Conservation (phyloP, 2,329 filamentous ascomycete genomes). For the Aspergillus chevalieri region DNA sequence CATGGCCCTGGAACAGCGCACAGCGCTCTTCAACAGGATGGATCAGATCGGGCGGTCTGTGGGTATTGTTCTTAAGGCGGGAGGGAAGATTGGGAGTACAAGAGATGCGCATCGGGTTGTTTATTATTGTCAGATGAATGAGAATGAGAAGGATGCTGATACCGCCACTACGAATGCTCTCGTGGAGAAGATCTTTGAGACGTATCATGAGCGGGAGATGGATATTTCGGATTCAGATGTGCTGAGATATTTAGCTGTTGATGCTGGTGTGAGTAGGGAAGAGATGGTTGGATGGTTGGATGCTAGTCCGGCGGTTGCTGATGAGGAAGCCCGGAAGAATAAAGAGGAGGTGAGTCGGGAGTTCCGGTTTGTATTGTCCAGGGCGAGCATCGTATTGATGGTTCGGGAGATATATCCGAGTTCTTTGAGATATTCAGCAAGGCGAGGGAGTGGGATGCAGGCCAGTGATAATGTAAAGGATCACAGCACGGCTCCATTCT, state of each 20-base stretch:
- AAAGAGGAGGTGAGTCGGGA: neutral
- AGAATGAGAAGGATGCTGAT: slow-evolving; percentile 1
- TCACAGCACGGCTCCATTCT: too few species aligned
- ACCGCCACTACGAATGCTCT: slow-evolving; percentile 8
- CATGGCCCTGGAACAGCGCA: slow-evolving; percentile 21
- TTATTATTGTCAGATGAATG: slow-evolving; percentile 13
- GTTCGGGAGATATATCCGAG: neutral
- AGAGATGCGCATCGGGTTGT: slow-evolving; percentile 30
- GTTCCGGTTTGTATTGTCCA: slow-evolving; percentile 2
- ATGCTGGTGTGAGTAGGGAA: slow-evolving; percentile 11
- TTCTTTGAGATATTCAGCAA: slow-evolving; percentile 4
- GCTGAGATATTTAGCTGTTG: slow-evolving; percentile 15
- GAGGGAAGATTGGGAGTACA: slow-evolving; percentile 30
- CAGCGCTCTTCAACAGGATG: slow-evolving; percentile 18
- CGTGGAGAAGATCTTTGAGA: slow-evolving; percentile 22
- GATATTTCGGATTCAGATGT: slow-evolving; percentile 23
- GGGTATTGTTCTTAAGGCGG: slow-evolving; percentile 30
- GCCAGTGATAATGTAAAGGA: too few species aligned
- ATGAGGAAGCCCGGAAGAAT: slow-evolving; percentile 29
- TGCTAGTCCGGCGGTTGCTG: slow-evolving; percentile 23
- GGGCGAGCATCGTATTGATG: slow-evolving; percentile 1
- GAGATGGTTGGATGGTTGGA: slow-evolving; percentile 9
- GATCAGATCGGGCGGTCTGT: slow-evolving; percentile 20
- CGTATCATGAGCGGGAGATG: slow-evolving; percentile 25
- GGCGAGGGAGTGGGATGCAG: neutral